Evolutionary conservation across 495 filamentous ascomycete species (phyloP), one percentile per base, ranked within the genome.

Genomic region (Aspergillus hancockii): DNA sequence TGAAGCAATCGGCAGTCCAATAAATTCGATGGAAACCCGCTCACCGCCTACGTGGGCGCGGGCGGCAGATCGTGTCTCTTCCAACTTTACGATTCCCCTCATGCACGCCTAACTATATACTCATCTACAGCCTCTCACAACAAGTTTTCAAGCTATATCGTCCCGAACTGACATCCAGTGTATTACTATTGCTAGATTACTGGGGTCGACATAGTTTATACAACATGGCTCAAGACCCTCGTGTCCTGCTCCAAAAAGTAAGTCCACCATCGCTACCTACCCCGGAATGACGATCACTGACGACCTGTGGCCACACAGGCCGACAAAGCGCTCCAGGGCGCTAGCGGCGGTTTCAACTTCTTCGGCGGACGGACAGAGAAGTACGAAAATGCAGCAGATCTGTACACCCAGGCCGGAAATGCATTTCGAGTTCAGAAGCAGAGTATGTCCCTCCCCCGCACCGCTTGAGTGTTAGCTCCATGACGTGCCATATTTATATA

Each of bases 341-440:
- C 90, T 13, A 77, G 80, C n/a, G 76, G 87, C 4, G 91, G 92
- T 49, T 88, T 86, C 64, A 85, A 81, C 61, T 86, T 93, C 71
- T 94, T 96, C 63, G 86, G 90, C 45, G 88, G 89, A 32, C 81
- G 85, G 55, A 79, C 86, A 66, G 92, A 96, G 62, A 96, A 97
- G 71, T 91, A 86, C 61, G 88, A 93, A 73, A 83, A 83, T 76
- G 92, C 91, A 10, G 89, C 89, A 54, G 88, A 94, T 62, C 77
- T 93, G 49, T 96, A 90, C 66, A 81, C 82, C 46, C 84, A 92
- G 64, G 91, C 91, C 34, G 92, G 86, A 54, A 93, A 93, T 75
- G 88, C 87, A 30, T 96, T 91, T 70, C 80, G 86, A 61, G 81
- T 89, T 70, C 84, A 90, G 72, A 86, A 88, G 68, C 78, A 84